Base-by-base conservation (phyloP, 805 yeast species). In the Schizosaccharomyces osmophilus region DNA sequence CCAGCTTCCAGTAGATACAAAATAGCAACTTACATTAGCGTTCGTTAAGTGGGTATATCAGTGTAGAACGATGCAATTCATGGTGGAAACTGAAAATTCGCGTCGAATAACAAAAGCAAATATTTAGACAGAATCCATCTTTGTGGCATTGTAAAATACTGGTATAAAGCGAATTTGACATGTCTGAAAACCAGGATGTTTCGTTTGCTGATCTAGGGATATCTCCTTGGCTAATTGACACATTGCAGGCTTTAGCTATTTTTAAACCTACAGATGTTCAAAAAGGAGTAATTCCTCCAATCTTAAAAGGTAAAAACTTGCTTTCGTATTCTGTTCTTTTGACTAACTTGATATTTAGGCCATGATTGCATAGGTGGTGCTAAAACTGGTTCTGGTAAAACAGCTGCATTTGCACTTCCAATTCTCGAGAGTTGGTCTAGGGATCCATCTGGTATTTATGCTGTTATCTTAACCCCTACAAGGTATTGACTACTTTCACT, bases 321-420 rank as follows among this genome's bases (percentile, higher is more conserved):
- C 29, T 17, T 19, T 17, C 13, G 11, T 26, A 5, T 11, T 39
- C 31, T 15, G 13, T 19, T 8, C 48, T 15, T n/a, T 8, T 26
- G 36, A 31, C 19, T 29, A 15, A 55, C 32, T 15, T 8, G 43
- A 13, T 26, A 8, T 3, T 9, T 15, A 69, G 73, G 95, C 6
- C 79, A 82, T 66, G 95, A 89, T 70, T 89, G 96, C 72, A 90
- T 93, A 61, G 99, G 98, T 61, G 98, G 98, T 55, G 98, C 98
- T 41, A 85, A 85, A 71, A 93, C 98, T 0, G 98, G 98, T 72
- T 84, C 95, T 19, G 98, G 98, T 79, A 93, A 93, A 70, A 93
- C 98, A 1, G 82, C 93, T 26, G 96, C 97, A 0, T 93, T 93
- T 77, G 97, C 90, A 0, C 94, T 87, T n/a, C 98, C 98, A 1